Base-by-base conservation (phyloP, 2,329 filamentous ascomycete species). In the Ophiosphaerella herpotricha region DNA sequence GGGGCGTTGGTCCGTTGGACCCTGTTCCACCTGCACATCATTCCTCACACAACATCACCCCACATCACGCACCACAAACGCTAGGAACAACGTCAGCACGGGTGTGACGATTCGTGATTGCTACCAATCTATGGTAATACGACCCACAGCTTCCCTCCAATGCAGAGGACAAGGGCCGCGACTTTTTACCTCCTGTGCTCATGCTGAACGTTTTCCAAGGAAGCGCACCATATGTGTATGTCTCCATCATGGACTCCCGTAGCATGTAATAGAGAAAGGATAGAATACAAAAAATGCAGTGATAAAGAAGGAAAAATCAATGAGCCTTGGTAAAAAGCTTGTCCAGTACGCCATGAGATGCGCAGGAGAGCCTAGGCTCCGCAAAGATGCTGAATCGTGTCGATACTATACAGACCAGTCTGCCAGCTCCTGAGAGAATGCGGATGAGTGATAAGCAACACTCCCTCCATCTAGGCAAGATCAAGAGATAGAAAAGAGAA, bases 361-460 rank as follows among this genome's bases (percentile, higher is more conserved):
- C 65, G 46, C 43, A 58, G 59, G 53, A 45, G 58, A 60, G 55
- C 60, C 62, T 51, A 68, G 55, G 68, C 66, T 68, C 61, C 63
- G 58, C 52, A 58, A 55, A 50, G 54, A 70, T 70, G 65, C 65
- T 68, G 55, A 54, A 55, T 58, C 50, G 61, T 53, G 54, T 51
- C 53, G 53, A 60, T 73, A 72, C 61, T 72, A 67, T 71, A 73
- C 70, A 72, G 66, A 56, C 54, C 58, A 48, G 62, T 54, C 55
- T 61, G 61, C 57, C 56, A 49, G 51, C 48, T 48, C 54, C 52
- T 39, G 38, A 56, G 49, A 32, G 51, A 29, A 47, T 50, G 45
- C 48, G 46, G 45, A 50, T 46, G 49, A 54, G 49, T 47, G 52
- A 47, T 37, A 46, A 55, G 57, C 57, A 52, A 56, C 48, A 58